A percentile compares a stretch with the other conserved stretches of the same genome.
These are phyloP conservation scores for Zygotorulaspora florentina DNA, from an alignment of 805 yeast genomes.

Conservation along the genomic window DNA sequence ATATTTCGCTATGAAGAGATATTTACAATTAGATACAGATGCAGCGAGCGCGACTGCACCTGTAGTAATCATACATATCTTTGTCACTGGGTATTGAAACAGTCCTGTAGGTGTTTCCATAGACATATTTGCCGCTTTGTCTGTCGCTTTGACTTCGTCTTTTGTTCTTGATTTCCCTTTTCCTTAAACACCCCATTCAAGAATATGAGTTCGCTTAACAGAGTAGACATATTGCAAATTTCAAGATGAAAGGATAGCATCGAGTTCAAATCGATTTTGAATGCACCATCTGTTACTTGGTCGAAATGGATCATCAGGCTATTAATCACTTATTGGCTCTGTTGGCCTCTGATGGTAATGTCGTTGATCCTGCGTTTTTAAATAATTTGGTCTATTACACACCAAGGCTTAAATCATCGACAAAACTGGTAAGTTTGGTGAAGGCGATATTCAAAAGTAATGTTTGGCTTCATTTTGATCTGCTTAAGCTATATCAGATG, in stretches of 20 bases:
- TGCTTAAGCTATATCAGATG: slow-evolving; percentile 16
- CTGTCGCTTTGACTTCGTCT: neutral
- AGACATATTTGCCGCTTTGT: slow-evolving; percentile 11
- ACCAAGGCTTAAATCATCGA: slow-evolving; percentile 20
- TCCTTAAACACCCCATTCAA: neutral
- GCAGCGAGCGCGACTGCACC: slow-evolving; percentile 27
- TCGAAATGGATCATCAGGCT: slow-evolving; percentile 7
- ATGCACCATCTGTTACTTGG: neutral
- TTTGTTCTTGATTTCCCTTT: neutral
- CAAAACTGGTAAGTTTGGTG: slow-evolving; percentile 14
- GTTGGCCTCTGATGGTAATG: slow-evolving; percentile 1
- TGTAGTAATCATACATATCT: slow-evolving; percentile 25
- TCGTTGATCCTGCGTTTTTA: slow-evolving; percentile 10
- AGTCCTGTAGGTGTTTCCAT: slow-evolving; percentile 25
- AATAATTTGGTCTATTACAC: slow-evolving; percentile 29
- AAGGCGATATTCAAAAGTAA: slow-evolving; percentile 15
- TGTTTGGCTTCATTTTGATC: slow-evolving; percentile 9
- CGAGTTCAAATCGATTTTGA: neutral
- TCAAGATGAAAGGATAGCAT: neutral
- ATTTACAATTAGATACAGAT: slow-evolving; percentile 27
- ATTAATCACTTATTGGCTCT: slow-evolving; percentile 8
- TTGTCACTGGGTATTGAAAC: slow-evolving; percentile 27
- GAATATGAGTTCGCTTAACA: no score
- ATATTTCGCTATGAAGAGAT: slow-evolving; percentile 26
- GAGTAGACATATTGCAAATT: neutral